phyloP scores from a whole-genome alignment of 2,329 filamentous ascomycete genomes.

The Tolypocladium nubicola region DNA sequence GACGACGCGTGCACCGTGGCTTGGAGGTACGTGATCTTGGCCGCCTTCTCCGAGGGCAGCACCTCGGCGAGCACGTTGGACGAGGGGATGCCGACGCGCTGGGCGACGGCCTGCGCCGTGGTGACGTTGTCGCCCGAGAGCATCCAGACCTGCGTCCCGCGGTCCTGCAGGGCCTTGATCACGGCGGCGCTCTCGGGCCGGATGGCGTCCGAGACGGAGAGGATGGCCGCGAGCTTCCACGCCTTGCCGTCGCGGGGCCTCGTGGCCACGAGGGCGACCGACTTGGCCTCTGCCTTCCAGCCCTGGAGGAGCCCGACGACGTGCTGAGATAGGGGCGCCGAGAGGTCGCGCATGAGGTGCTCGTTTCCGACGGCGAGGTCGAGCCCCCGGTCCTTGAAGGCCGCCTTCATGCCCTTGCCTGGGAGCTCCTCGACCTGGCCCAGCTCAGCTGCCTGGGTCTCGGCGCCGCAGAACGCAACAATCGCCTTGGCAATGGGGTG shows the following conservation, averaged over 20 bases:
- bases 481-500: conserved; percentile 68
- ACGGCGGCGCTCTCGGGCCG: conserved; percentile 60
- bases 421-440: conserved; percentile 52
- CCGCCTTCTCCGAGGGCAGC: conserved; percentile 71
- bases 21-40: conserved; percentile 57
- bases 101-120: conserved; percentile 73
- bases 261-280: conserved; percentile 48
- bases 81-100: conserved; percentile 60
- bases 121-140: conserved; percentile 81
- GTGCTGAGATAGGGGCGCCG: conserved; percentile 25
- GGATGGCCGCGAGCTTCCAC: conserved; percentile 50
- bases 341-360: conserved; percentile 46
- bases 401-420: conserved; percentile 59
- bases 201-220: conserved; percentile 74
- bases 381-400: conserved; percentile 27
- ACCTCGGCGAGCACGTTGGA: conserved; percentile 78
- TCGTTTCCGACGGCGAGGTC: conserved; percentile 64
- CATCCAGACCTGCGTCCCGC: conserved; percentile 75
- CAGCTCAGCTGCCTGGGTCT: conserved; percentile 21
- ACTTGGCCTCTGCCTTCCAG: conserved; percentile 56
- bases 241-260: conserved; percentile 12
- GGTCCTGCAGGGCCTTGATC: conserved; percentile 51
- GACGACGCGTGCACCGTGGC: conserved; percentile 29
- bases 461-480: conserved; percentile 45
- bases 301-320: conserved; percentile 29